Evolutionary conservation across 2,329 filamentous ascomycete genomes (phyloP).

Genomic region (Calonectria pteridis): DNA sequence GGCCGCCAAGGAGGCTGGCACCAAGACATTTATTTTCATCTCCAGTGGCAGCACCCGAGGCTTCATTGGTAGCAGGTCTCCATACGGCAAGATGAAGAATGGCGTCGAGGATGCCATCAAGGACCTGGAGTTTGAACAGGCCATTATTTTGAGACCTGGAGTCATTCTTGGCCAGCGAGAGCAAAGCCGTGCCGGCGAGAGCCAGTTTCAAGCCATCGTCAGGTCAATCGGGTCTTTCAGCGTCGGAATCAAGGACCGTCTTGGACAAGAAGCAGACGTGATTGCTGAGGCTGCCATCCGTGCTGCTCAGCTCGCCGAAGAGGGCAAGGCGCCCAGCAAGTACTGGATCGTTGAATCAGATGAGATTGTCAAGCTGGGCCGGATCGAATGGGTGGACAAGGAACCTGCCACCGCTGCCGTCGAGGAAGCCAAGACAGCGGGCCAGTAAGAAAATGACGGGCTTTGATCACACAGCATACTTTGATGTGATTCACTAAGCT

Average conservation of each 20-base stretch:
- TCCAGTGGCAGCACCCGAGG: slow-evolving; percentile 67
- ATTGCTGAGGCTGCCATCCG: slow-evolving; percentile 77
- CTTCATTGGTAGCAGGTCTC: slow-evolving; percentile 56
- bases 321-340: slow-evolving; percentile 70
- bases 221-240: slow-evolving; percentile 67
- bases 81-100: slow-evolving; percentile 80
- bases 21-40: slow-evolving; percentile 82
- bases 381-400: slow-evolving; percentile 63
- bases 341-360: slow-evolving; percentile 70
- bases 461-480: neutral
- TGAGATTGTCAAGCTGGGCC: slow-evolving; percentile 78
- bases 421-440: slow-evolving; percentile 27
- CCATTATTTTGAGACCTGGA: slow-evolving; percentile 80
- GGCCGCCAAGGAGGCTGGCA: slow-evolving; percentile 79
- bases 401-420: slow-evolving; percentile 12
- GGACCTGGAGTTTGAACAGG: slow-evolving; percentile 80
- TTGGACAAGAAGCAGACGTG: slow-evolving; percentile 80
- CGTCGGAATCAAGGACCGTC: slow-evolving; percentile 69
- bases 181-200: slow-evolving; percentile 70
- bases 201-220: slow-evolving; percentile 67
- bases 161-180: slow-evolving; percentile 80
- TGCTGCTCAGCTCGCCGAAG: slow-evolving; percentile 68
- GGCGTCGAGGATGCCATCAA: slow-evolving; percentile 86
- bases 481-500: neutral
- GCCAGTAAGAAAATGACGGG: neutral